Evolutionary conservation across 164 flowering plant species (phyloP), one percentile per base, ranked within the genome.

Genomic region (Euptelea pleiosperma): DNA sequence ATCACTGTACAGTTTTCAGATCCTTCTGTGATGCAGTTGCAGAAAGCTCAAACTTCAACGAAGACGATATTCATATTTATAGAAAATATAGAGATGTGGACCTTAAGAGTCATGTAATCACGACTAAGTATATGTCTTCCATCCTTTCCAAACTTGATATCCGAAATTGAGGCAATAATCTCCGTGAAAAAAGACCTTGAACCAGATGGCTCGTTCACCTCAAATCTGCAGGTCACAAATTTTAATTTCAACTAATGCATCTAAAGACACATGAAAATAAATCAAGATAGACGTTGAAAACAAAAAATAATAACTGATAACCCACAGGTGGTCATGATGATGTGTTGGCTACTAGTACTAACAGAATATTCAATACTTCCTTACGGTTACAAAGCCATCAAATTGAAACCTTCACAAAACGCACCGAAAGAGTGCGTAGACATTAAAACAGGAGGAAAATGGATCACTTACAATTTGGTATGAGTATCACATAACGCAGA

Each of bases 31-130:
- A 28, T 7, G 22, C 9, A 51, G 39, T 51, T 31, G 25, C 41
- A 51, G 30, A 31, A 28, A 31, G 30, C 30, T 29, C 36, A n/a
- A 6, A 3, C 14, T 24, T 2, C 26, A n/a, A n/a, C n/a, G n/a
- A n/a, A n/a, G 24, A 29, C 18, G 55, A 51, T 51, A 18, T n/a
- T n/a, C n/a, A n/a, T n/a, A n/a, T n/a, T 3, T 52, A 14, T 21
- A 42, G 30, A 25, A 19, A 42, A 30, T 2, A 35, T 1, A 51
- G 36, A 0, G 34, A 50, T 8, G 33, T 36, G 40, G 57, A 88
- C 97, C 97, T 91, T 91, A 55, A 91, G 89, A 69, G 96, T 86
- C 97, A 91, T 91, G 64, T 91, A 91, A 70, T 91, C 96, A 63
- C 98, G 96, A 77, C 94, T 83, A 48, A 91, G 88, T 45, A 91